phyloP scores from a whole-genome alignment of 306 rosid species.

The Notholithocarpus densiflorus region DNA sequence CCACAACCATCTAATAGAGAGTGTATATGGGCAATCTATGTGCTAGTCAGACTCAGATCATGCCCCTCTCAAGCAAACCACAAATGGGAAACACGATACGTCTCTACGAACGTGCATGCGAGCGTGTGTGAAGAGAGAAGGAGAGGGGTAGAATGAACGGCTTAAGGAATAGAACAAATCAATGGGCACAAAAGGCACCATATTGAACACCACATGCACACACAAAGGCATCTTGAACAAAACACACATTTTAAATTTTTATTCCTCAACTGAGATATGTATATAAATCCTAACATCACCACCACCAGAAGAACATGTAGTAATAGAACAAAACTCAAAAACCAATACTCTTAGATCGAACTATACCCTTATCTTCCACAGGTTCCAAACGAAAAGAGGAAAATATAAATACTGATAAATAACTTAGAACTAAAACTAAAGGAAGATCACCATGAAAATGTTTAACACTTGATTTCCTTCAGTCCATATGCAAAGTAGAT shows the following conservation, averaged over 20 bases:
- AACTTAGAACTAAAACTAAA: neutral
- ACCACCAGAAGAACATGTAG: neutral
- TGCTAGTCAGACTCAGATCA: too few species aligned
- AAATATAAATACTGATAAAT: neutral
- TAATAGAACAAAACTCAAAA: neutral
- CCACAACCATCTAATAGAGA: too few species aligned
- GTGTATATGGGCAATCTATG: too few species aligned
- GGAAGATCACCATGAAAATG: neutral
- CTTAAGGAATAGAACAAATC: neutral
- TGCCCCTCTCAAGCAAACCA: too few species aligned
- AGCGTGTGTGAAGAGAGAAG: too few species aligned
- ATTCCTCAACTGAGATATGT: neutral
- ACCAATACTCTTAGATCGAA: neutral
- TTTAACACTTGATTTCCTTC: constrained; percentile 91
- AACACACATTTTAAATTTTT: neutral
- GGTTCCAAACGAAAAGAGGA: neutral
- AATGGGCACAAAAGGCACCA: neutral
- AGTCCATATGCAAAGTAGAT: constrained; percentile 67
- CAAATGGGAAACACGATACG: too few species aligned
- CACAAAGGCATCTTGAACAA: neutral
- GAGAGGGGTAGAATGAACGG: too few species aligned
- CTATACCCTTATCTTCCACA: neutral
- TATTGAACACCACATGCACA: neutral
- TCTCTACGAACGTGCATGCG: too few species aligned
- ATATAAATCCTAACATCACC: neutral